phyloP scores from a whole-genome alignment of 441 rosid genomes.

The Populus tomentosa region DNA sequence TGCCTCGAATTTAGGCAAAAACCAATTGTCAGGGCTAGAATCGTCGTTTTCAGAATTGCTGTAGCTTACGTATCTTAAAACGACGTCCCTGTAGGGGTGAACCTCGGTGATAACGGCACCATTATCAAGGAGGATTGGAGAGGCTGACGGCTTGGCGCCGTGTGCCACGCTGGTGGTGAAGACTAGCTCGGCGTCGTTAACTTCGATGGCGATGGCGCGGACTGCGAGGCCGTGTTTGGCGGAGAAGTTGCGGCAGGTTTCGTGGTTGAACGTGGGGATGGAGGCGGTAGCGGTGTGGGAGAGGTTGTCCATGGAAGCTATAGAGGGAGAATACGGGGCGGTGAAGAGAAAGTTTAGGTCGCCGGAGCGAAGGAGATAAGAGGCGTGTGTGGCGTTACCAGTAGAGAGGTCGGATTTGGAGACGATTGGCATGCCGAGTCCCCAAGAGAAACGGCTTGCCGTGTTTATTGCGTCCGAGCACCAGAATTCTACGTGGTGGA shows the following conservation, averaged over 20 bases:
- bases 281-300: slow-evolving; percentile 37
- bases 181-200: slow-evolving; percentile 64
- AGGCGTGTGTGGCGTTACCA: slow-evolving; percentile 46
- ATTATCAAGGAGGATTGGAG: slow-evolving; percentile 41
- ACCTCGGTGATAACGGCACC: slow-evolving; percentile 59
- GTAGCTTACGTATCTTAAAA: slow-evolving; percentile 66
- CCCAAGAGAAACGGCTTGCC: slow-evolving; percentile 83
- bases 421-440: slow-evolving; percentile 42
- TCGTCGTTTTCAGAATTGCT: slow-evolving; percentile 5
- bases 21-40: slow-evolving; percentile 17
- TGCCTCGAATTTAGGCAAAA: slow-evolving; percentile 67
- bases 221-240: slow-evolving; percentile 72
- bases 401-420: too few relatives aligned
- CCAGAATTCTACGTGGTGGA: slow-evolving; percentile 92
- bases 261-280: slow-evolving; percentile 57
- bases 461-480: slow-evolving; percentile 72
- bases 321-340: slow-evolving; percentile 73
- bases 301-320: slow-evolving; percentile 32
- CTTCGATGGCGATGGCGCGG: slow-evolving; percentile 65
- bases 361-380: slow-evolving; percentile 75
- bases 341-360: slow-evolving; percentile 76
- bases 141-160: slow-evolving; percentile 54
- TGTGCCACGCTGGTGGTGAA: slow-evolving; percentile 51
- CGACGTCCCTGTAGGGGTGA: slow-evolving; percentile 77
- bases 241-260: slow-evolving; percentile 40